Base-by-base conservation (phyloP, 257 asterid species). In the Leonotis leonurus region DNA sequence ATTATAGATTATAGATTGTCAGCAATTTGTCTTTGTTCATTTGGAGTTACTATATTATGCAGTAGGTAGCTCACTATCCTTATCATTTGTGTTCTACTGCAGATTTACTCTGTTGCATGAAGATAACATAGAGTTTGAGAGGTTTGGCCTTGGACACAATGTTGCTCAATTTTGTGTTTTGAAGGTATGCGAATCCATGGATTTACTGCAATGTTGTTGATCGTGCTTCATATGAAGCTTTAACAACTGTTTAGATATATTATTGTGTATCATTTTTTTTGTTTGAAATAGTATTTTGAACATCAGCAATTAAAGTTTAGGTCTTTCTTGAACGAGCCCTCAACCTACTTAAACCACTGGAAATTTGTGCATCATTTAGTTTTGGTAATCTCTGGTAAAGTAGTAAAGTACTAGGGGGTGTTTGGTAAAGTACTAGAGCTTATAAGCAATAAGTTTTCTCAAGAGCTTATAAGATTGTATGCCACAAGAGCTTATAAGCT, bases 151-250 rank as follows among this genome's bases (percentile, higher is more conserved):
- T 46, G 86, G 94, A 49, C 60, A 88, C 78, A 90, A 90, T 62
- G 92, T 88, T 71, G 89, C 91, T 64, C 96, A 88, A 71, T 68
- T 88, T 37, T 85, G 95, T 79, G 82, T 85, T 73, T 85, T 90
- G 72, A 72, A 85, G 95, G 95, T 90, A 80, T 26, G 57, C 22
- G 4, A 41, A 41, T 36, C 67, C 40, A 4, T 65, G 43, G 48
- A 57, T 36, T 45, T 37, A 58, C 45, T 67, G 45, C 56, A 22
- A 11, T 25, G 20, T 64, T 63, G 58, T 64, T 77, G 30, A 44
- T 60, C 53, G 10, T 60, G 21, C 32, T 35, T 56, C 54, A 21
- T 48, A 24, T 8, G 48, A 40, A 70, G 69, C 50, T 59, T 18
- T 43, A 59, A 30, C 27, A 29, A 17, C 41, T 39, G 27, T 29